A percentile compares a stretch with the other conserved stretches of the same genome.
Evolutionary conservation across 768 basidiomycete genomes (phyloP).

Genomic region (Pulveroboletus sp.): DNA sequence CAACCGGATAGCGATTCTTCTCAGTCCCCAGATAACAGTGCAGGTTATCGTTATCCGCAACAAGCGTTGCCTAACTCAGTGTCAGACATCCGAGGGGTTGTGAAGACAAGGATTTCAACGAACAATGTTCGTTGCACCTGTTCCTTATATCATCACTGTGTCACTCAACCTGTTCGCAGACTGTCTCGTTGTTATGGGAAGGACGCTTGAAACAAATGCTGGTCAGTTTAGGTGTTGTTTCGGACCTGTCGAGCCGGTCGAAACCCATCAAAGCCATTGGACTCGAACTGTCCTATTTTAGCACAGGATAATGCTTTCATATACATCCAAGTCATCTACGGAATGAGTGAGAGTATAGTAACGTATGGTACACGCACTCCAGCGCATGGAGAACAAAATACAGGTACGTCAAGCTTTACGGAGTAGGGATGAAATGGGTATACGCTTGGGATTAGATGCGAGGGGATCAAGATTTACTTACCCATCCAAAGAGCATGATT

Average conservation of each 20-base stretch:
- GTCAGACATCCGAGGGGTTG: slow-evolving; percentile 64
- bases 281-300: slow-evolving; percentile 91
- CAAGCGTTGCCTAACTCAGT: slow-evolving; percentile 4
- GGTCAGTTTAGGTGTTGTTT: slow-evolving; percentile 86
- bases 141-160: not conserved
- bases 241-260: slow-evolving; percentile 77
- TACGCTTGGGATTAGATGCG: slow-evolving; percentile 13
- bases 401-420: slow-evolving; percentile 16
- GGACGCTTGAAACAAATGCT: slow-evolving; percentile 86
- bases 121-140: slow-evolving; percentile 59
- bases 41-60: slow-evolving; percentile 10
- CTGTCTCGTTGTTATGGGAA: slow-evolving; percentile 91
- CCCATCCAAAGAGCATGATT: slow-evolving; percentile 17
- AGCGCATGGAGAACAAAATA: slow-evolving; percentile 13
- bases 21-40: not conserved
- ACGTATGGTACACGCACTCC: slow-evolving; percentile 21
- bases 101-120: slow-evolving; percentile 87
- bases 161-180: slow-evolving; percentile 40
- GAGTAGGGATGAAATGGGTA: slow-evolving; percentile 22
- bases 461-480: slow-evolving; percentile 12
- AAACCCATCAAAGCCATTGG: slow-evolving; percentile 88
- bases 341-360: slow-evolving; percentile 14
- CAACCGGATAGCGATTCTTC: slow-evolving; percentile 19
- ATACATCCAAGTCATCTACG: not conserved
- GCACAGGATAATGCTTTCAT: slow-evolving; percentile 40